A percentile compares a stretch with the other conserved stretches of the same genome.
Evolutionary conservation across 805 yeast genomes (phyloP).

Genomic region (Metschnikowia lochheadii): DNA sequence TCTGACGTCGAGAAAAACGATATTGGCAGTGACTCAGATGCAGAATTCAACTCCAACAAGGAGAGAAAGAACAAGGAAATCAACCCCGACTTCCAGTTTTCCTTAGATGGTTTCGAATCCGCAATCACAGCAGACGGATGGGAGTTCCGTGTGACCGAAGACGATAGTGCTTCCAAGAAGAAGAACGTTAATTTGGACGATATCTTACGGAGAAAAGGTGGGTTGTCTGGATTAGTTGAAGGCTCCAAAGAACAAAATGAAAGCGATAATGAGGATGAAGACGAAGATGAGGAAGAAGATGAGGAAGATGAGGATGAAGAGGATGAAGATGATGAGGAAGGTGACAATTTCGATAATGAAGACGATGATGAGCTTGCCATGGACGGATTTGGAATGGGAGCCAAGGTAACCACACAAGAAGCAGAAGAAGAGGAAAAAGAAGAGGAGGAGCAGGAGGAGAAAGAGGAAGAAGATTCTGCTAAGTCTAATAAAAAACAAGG

Average conservation of each 20-base stretch:
- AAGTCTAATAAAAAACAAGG: too few relatives aligned
- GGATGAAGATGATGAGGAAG: slow-evolving; percentile 8
- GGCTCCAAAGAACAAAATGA: slow-evolving; percentile 12
- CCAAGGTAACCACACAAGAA: slow-evolving; percentile 29
- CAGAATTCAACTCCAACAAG: slow-evolving; percentile 22
- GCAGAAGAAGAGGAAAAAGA: slow-evolving; percentile 9
- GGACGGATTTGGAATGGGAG: slow-evolving; percentile 47
- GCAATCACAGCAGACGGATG: slow-evolving; percentile 64
- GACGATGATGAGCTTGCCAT: slow-evolving; percentile 41
- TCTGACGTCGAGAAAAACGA: slow-evolving; percentile 43
- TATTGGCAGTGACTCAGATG: slow-evolving; percentile 20
- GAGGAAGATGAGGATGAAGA: slow-evolving; percentile 36
- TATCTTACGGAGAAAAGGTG: slow-evolving; percentile 81
- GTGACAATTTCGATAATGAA: slow-evolving; percentile 22
- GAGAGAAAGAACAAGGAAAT: slow-evolving; percentile 37
- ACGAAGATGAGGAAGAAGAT: slow-evolving; percentile 17
- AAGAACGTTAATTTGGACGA: slow-evolving; percentile 82
- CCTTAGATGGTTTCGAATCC: slow-evolving; percentile 54
- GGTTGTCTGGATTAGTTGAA: slow-evolving; percentile 50
- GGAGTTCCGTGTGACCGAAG: slow-evolving; percentile 63
- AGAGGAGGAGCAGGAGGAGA: slow-evolving; percentile 24
- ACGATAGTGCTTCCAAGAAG: slow-evolving; percentile 19
- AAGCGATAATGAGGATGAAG: slow-evolving; percentile 15
- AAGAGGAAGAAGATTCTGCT: slow-evolving; percentile 11
- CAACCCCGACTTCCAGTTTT: slow-evolving; percentile 72